Percentiles rank a stretch among this genome's conserved stretches.
phyloP scores from a whole-genome alignment of 139 green algal species.

The Eudorina sp. region DNA sequence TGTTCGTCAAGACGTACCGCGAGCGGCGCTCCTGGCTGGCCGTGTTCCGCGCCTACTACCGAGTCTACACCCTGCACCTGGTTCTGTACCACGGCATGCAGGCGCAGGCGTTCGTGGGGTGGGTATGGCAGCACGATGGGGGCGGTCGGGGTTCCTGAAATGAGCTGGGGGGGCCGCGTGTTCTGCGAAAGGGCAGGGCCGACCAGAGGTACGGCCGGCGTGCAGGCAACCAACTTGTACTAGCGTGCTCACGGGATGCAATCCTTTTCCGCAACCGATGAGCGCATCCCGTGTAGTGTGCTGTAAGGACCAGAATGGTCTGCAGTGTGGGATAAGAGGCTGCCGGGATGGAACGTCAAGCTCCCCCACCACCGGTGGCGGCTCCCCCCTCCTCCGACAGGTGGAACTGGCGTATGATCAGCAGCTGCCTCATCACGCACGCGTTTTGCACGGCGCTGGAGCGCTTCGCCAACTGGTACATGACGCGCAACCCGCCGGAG shows the following conservation, averaged over 20 bases:
- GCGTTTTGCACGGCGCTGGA: constrained; percentile 55
- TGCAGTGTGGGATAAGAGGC: no score
- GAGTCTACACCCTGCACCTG: constrained; percentile 61
- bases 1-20: constrained; percentile 73
- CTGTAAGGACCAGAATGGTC: no score
- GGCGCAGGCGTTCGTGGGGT: constrained; percentile 47
- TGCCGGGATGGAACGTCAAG: no score
- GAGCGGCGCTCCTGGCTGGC: constrained; percentile 63
- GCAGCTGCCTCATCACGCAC: constrained; percentile 49
- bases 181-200: no score
- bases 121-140: background rate
- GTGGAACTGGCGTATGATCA: constrained; percentile 56
- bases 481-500: constrained; percentile 60
- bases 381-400: background rate
- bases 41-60: constrained; percentile 69
- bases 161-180: no score
- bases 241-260: no score
- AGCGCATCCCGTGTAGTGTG: no score
- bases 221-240: no score
- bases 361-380: no score
- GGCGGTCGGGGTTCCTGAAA: no score
- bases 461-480: constrained; percentile 65
- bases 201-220: no score
- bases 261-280: no score
- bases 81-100: constrained; percentile 64